Base-by-base conservation (phyloP, 805 yeast species). In the Lachancea thermotolerans region DNA sequence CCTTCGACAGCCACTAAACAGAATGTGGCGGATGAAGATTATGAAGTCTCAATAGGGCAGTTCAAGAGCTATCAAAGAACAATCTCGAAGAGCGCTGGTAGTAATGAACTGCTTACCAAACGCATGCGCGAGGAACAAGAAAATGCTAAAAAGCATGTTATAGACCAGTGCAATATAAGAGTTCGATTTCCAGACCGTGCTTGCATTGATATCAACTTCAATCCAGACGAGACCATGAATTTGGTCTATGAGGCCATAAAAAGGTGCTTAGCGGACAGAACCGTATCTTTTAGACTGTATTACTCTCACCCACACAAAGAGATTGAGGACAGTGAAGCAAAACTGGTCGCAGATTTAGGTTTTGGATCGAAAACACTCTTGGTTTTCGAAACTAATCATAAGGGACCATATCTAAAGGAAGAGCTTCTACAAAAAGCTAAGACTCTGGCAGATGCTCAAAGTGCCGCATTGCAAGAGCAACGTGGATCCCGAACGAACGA, bases 171-270 rank as follows among this genome's bases (percentile, higher is more conserved):
- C 42, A 57, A 66, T 7, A 57, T 81, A 1, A 67, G 87, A 45
- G 54, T 82, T 10, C 68, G 74, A 43, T 75, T 82, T 47, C 85
- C 86, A 0, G 85, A 82, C 58, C 70, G 72, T 44, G 67, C 72
- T 2, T 66, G 66, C 17, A 56, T 81, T 1, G 80, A 81, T 51
- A 66, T 77, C 14, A 68, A 64, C n/a, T 74, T 82, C 50, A 55
- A 57, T 10, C 70, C 78, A 6, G 52, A 54, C 0, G 78, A 78
- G 40, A 70, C 75, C 0, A 55, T 65, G 39, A 14, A 37, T 0
- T 55, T 53, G 9, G 49, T 70, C 6, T 69, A 71, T 45, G 46
- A 50, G 0, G 49, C 55, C 31, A 60, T 68, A 4, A 36, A 51
- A 36, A 39, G 65, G 44, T 49, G 60, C 45, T 40, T 75, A 7